phyloP scores from a whole-genome alignment of 495 filamentous ascomycete species.

The Massariosphaeria phaeospora region DNA sequence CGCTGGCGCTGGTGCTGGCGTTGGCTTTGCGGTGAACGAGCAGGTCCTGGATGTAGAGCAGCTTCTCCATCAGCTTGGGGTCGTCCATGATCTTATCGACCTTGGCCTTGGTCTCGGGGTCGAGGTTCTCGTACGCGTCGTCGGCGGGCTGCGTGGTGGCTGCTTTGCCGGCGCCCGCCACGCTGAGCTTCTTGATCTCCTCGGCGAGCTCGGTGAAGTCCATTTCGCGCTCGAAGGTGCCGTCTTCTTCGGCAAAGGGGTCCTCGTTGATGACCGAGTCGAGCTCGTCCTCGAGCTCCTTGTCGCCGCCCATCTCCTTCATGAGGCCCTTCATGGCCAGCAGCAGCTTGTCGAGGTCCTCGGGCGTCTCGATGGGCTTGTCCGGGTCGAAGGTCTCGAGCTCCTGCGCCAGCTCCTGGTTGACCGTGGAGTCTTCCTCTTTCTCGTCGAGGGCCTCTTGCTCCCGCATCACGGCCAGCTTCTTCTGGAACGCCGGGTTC shows the following conservation, averaged over 20 bases:
- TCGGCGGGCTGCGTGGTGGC: not conserved
- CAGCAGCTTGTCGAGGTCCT: conserved; percentile 6
- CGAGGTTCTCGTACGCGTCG: not conserved
- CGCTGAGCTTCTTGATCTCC: conserved; percentile 2
- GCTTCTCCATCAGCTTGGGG: conserved; percentile 22
- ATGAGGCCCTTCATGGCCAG: conserved; percentile 1
- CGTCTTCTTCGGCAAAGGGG: not conserved
- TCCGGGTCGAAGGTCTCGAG: not conserved
- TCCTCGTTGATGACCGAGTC: not conserved
- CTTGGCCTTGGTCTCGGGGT: conserved; percentile 16
- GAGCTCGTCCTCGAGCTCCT: not conserved
- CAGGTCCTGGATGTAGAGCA: conserved; percentile 6
- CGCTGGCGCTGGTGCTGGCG: not conserved
- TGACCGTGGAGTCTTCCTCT: not conserved
- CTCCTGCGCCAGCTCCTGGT: not conserved
- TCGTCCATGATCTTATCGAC: conserved; percentile 27
- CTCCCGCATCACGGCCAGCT: not conserved
- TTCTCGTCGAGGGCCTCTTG: not conserved
- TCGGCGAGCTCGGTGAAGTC: not conserved
- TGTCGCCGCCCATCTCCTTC: conserved; percentile 3
- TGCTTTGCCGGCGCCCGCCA: not conserved
- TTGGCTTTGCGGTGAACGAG: not conserved
- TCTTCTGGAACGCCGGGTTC: conserved; percentile 1
- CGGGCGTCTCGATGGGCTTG: not conserved
- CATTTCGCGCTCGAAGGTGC: not conserved